These are phyloP conservation scores for Stellera chamaejasme DNA, from an alignment of 345 rosid genomes.

Conservation along the genomic window DNA sequence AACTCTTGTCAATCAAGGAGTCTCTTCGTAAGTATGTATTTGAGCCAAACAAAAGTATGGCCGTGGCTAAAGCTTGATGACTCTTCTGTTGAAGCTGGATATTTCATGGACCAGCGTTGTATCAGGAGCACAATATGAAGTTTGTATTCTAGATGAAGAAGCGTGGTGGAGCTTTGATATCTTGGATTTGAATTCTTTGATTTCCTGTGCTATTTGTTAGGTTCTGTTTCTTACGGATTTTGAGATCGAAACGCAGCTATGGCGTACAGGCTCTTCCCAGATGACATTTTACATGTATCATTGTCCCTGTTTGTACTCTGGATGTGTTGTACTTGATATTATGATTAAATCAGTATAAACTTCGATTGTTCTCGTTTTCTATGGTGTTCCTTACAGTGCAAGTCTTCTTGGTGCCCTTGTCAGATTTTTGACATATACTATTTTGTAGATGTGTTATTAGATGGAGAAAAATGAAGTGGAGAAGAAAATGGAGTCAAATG, in stretches of 20 bases:
- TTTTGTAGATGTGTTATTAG: too few species aligned
- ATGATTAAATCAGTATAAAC: constrained; percentile 26
- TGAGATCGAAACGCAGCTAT: constrained; percentile 8
- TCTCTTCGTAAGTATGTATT: constrained; percentile 72
- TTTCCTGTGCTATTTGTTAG: constrained; percentile 16
- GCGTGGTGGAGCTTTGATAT: constrained; percentile 21
- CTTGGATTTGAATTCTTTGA: constrained; percentile 16
- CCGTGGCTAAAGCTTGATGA: constrained; percentile 31
- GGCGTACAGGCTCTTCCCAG: constrained; percentile 8
- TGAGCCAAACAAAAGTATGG: constrained; percentile 64
- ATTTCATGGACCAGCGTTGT: too few species aligned
- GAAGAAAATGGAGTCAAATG: too few species aligned
- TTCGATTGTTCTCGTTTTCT: neutral
- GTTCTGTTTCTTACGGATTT: constrained; percentile 16
- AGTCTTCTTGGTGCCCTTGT: too few species aligned
- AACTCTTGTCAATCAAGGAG: constrained; percentile 74
- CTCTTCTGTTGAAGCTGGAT: too few species aligned
- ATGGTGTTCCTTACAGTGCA: too few species aligned
- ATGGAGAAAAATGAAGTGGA: too few species aligned
- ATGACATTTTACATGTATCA: constrained; percentile 7
- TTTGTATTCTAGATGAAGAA: constrained; percentile 34
- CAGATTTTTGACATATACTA: too few species aligned
- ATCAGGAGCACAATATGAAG: constrained; percentile 27
- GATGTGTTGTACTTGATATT: constrained; percentile 20
- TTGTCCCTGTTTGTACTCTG: constrained; percentile 20